Evolutionary conservation across 2,329 filamentous ascomycete species (phyloP), one percentile per base, ranked within the genome.

Genomic region (Zymoseptoria ardabiliae): DNA sequence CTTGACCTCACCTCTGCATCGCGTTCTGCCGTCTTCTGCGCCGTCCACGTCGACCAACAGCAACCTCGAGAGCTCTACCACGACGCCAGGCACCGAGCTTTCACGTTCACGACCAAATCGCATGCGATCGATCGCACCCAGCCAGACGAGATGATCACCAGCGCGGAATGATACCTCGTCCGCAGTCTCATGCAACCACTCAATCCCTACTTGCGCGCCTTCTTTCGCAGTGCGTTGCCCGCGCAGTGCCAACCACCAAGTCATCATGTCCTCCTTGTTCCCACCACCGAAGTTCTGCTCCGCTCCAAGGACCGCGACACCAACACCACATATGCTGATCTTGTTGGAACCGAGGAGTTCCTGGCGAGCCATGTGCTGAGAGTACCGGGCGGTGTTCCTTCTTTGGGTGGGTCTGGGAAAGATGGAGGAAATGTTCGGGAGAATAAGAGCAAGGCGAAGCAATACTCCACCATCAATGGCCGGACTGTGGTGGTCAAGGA

Each of bases 131-230:
- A 25, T 53, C 20, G 22, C 23, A 25, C 20, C 17, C 17, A 20
- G 21, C 25, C 28, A 48, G 7, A 58, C 28, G 49, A 53, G 8
- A 41, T 48, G 50, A 35, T 23, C 17, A 62, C 56, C 52, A 59
- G 49, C 55, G 51, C 60, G 56, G 53, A 56, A 55, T 64, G 54
- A 58, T 35, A 51, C 50, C 30, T 51, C 20, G 10, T 3, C 28
- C 23, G 13, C 28, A 55, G 52, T 55, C 57, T 59, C 55, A 71
- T 71, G 68, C 68, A 68, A 58, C 91, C 94, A 81, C 84, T 97
- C 86, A 99, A 99, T 79, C 94, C 94, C 76, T 97, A 97, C 79
- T 84, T 99, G 77, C 88, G 90, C 82, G 91, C 93, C 82, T 97
- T 99, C 86, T 97, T 97, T 84, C 91, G 91, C 81, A 97, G 91